Base-by-base conservation (phyloP, 805 yeast genomes). In the Hanseniaspora clermontiae region DNA sequence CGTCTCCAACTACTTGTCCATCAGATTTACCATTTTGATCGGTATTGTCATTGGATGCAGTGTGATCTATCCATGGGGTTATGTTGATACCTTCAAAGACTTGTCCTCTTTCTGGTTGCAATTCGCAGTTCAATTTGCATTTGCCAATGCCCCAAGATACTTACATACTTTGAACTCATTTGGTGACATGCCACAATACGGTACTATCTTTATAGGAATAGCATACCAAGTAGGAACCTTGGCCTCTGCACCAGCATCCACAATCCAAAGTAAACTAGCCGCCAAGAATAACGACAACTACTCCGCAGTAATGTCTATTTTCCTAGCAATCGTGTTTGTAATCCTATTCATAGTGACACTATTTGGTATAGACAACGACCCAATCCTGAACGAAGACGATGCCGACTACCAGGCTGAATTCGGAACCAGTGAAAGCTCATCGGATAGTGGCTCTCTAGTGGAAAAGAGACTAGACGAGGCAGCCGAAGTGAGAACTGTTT, bases 171-270 rank as follows among this genome's bases (percentile, higher is more conserved):
- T 82, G 59, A 74, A 83, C 43, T 82, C 82, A 57, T 49, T 81
- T 83, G 20, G 79, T 9, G 46, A 55, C 10, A 55, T 55, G 58
- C 49, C 52, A 11, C 49, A 78, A 59, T 80, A 77, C 69, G 74
- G 82, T 67, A 74, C 86, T 9, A 79, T 82, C 59, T 78, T 80
- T 53, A 76, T 78, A 45, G 87, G 87, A 65, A 74, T 76, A 37
- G 73, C 83, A 24, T 82, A 82, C 65, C 87, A 82, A 66, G 70
- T 82, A 61, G 87, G 87, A 71, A 82, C 82, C 68, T 72, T 82
- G 64, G 81, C 80, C 24, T 77, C 83, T 1, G 77, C 83, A 42
- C 85, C 86, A 3, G 77, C 83, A 1, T 78, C 84, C 0, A 82
- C 87, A n/a, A 82, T 82, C 60, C 85, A 82, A 68, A 70, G 82